phyloP scores from a whole-genome alignment of 306 rosid species.

The Casuarina cunninghamiana region DNA sequence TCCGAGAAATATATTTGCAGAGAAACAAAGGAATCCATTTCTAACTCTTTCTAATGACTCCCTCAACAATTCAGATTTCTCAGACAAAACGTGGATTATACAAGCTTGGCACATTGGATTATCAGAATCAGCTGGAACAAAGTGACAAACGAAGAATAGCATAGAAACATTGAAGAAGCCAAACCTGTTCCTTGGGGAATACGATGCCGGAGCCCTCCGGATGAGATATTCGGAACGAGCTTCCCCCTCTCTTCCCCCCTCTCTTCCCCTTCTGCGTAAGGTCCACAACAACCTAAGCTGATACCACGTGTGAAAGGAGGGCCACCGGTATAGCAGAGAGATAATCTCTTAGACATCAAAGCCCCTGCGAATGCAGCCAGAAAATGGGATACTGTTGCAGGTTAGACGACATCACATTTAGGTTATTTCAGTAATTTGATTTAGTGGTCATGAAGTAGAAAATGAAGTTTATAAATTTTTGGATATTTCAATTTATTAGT shows the following conservation, averaged over 20 bases:
- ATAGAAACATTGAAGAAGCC: neutral
- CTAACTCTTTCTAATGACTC: neutral
- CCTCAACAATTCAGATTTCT: neutral
- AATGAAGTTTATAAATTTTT: too few species aligned
- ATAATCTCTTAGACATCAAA: neutral
- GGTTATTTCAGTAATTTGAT: neutral
- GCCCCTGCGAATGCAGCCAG: neutral
- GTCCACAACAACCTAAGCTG: slow-evolving; percentile 5
- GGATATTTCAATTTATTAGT: too few species aligned
- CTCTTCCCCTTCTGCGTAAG: neutral
- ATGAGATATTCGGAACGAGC: neutral
- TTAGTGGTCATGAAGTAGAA: too few species aligned
- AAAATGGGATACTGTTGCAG: neutral
- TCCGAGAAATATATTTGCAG: neutral
- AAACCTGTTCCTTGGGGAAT: neutral
- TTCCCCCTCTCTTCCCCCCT: slow-evolving; percentile 2
- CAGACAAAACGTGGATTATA: neutral
- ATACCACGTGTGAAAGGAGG: neutral
- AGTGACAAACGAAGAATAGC: neutral
- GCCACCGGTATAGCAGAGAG: neutral
- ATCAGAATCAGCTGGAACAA: neutral
- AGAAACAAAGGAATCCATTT: neutral
- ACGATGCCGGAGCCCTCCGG: neutral
- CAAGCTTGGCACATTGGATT: neutral
- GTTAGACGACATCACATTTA: neutral